Conservation (phyloP, 352 stramenopile species). For the Pythium phragmiticola region DNA sequence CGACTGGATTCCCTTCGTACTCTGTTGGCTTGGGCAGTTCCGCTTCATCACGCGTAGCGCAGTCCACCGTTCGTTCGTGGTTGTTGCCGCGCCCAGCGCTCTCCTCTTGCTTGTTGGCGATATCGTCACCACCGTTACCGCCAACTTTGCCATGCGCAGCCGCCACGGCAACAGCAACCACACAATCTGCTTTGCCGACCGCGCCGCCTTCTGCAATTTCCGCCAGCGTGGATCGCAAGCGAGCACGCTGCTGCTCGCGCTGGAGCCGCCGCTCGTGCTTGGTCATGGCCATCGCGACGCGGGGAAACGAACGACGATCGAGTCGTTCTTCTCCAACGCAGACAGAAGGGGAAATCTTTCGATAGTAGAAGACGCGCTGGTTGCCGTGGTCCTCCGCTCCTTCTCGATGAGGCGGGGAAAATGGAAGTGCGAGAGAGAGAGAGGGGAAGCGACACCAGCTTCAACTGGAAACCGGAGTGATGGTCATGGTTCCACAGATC, state of each 20-base stretch:
- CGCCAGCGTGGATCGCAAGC: no score
- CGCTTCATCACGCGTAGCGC: not conserved
- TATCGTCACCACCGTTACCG: no score
- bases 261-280: constrained; percentile 20
- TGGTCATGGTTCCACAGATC: not conserved
- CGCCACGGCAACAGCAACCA: no score
- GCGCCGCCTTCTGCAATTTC: no score
- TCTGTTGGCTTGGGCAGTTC: not conserved
- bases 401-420: not conserved
- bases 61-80: not conserved
- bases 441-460: not conserved
- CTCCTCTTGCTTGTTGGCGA: no score
- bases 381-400: not conserved
- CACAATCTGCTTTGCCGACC: no score
- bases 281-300: constrained; percentile 16
- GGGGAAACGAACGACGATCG: not conserved
- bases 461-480: constrained; percentile 16
- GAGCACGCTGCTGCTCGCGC: not conserved
- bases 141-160: no score
- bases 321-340: not conserved
- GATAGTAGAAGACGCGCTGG: not conserved
- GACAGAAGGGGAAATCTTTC: not conserved
- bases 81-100: no score
- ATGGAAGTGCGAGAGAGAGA: no score
- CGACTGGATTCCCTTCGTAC: not conserved